Evolutionary conservation across 352 stramenopile species (phyloP), one percentile per base, ranked within the genome.

Genomic region (Phytopythium litorale): DNA sequence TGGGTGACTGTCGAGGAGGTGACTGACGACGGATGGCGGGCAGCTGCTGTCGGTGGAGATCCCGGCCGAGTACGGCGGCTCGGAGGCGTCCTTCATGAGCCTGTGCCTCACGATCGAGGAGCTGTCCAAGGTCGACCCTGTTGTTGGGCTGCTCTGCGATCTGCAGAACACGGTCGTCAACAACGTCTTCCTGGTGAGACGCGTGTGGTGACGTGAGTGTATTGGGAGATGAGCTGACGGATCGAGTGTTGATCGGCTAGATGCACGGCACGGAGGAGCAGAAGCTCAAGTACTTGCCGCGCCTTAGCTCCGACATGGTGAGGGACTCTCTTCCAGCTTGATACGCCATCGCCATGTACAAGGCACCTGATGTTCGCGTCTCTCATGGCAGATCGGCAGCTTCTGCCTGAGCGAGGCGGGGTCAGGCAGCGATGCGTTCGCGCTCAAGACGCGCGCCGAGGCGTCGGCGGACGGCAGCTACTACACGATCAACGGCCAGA

Each of bases 21-120:
- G 32, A 54, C 40, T 51, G 16, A 56, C 32, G 21, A 38, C 58
- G 16, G n/a, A 51, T 62, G 21, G 5, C 8, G 37, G 11, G 35
- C 64, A 81, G 61, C 85, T 99, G 62, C 92, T 99, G 80, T 97
- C 94, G 19, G 91, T 99, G 65, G 94, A 99, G 79, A 98, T 98
- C 60, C 93, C 93, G 15, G 86, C 89, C 52, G 80, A 98, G 32
- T 98, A 92, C 64, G 90, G 89, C 48, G 97, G 97, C 38, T 93
- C 77, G 30, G 96, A 95, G 42, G 87, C 97, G 28, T 97, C 84
- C 18, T 99, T 99, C 72, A 98, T 98, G 72, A 94, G 84, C 30
- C 79, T 97, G 23, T 97, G 91, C 61, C 81, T 99, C 46, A 97
- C 94, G 13, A 97, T 99, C 38, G 96, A 99, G 76, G 96, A 99